phyloP scores from a whole-genome alignment of 495 filamentous ascomycete genomes.

The Copromyces sp. region DNA sequence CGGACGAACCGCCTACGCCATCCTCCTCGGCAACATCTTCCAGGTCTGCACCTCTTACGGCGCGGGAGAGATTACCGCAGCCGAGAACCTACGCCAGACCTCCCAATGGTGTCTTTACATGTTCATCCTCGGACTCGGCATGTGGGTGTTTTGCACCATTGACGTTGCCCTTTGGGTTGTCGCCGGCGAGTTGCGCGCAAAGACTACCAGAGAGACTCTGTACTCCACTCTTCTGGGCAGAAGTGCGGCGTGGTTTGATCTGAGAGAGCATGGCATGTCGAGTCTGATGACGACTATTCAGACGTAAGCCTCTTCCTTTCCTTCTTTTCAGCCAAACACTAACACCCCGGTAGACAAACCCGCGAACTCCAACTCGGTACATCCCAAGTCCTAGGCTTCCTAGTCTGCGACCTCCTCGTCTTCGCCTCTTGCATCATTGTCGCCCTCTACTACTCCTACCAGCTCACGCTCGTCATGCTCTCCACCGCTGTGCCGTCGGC shows the following conservation, averaged over 20 bases:
- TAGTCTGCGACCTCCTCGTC: slow-evolving; percentile 51
- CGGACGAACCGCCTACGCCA: slow-evolving; percentile 51
- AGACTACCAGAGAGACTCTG: slow-evolving; percentile 47
- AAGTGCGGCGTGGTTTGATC: slow-evolving; percentile 79
- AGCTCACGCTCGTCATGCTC: slow-evolving; percentile 73
- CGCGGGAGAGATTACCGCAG: slow-evolving; percentile 35
- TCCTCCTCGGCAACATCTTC: slow-evolving; percentile 71
- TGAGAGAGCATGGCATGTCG: slow-evolving; percentile 56
- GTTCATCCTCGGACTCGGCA: slow-evolving; percentile 46
- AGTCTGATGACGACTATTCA: slow-evolving; percentile 62
- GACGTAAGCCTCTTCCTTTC: slow-evolving; percentile 61
- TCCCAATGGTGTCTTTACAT: slow-evolving; percentile 49
- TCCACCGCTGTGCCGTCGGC: slow-evolving; percentile 62
- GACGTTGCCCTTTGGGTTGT: slow-evolving; percentile 61
- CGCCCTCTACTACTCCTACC: slow-evolving; percentile 72
- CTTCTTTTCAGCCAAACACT: not conserved
- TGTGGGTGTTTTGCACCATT: slow-evolving; percentile 53
- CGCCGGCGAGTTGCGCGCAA: slow-evolving; percentile 75
- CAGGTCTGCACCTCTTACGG: slow-evolving; percentile 58
- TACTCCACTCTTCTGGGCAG: slow-evolving; percentile 60
- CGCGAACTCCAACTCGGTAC: slow-evolving; percentile 73
- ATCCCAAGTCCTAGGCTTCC: slow-evolving; percentile 66
- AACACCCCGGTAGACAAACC: slow-evolving; percentile 47
- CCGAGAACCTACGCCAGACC: slow-evolving; percentile 45
- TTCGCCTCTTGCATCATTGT: slow-evolving; percentile 53